Evolutionary conservation across 1,139 yeast species (phyloP).

Genomic region (Candida sojae): DNA sequence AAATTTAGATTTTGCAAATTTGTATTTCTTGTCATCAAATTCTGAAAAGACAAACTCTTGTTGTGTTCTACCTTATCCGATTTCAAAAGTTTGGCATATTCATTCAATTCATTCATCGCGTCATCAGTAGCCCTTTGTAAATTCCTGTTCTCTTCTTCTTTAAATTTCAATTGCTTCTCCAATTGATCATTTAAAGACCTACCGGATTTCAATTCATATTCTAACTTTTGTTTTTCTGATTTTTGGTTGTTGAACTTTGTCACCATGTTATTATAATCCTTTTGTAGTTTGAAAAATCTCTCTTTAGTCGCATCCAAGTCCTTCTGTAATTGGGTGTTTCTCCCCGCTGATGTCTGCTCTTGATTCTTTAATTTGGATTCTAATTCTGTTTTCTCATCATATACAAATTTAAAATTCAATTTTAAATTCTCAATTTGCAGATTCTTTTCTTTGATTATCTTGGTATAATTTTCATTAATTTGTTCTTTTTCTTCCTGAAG

Average conservation of each 20-base stretch:
- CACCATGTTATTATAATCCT: conserved; percentile 22
- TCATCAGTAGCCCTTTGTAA: conserved; percentile 43
- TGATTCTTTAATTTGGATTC: conserved; percentile 53
- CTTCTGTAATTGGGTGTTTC: conserved; percentile 38
- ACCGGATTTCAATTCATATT: conserved; percentile 32
- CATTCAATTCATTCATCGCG: conserved; percentile 45
- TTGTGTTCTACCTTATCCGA: conserved; percentile 10
- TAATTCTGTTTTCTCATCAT: conserved; percentile 55
- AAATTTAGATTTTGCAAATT: conserved; percentile 34
- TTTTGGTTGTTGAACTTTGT: conserved; percentile 24
- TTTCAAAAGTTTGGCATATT: conserved; percentile 14
- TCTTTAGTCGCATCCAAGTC: conserved; percentile 20
- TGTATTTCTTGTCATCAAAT: conserved; percentile 28
- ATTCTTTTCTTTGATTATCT: conserved; percentile 30
- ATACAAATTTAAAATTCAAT: conserved; percentile 57
- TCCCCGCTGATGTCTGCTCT: conserved; percentile 43
- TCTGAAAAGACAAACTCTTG: conserved; percentile 21
- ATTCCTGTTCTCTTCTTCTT: conserved; percentile 15
- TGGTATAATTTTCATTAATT: conserved; percentile 29
- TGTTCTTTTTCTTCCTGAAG: conserved; percentile 35
- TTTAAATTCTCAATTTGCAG: conserved; percentile 40
- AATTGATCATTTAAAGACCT: conserved; percentile 31
- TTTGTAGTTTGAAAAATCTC: conserved; percentile 19
- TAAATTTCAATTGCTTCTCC: conserved; percentile 25
- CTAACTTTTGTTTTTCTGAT: conserved; percentile 30